Conservation (phyloP, 2,329 filamentous ascomycete genomes). For the Epichloe scottii region DNA sequence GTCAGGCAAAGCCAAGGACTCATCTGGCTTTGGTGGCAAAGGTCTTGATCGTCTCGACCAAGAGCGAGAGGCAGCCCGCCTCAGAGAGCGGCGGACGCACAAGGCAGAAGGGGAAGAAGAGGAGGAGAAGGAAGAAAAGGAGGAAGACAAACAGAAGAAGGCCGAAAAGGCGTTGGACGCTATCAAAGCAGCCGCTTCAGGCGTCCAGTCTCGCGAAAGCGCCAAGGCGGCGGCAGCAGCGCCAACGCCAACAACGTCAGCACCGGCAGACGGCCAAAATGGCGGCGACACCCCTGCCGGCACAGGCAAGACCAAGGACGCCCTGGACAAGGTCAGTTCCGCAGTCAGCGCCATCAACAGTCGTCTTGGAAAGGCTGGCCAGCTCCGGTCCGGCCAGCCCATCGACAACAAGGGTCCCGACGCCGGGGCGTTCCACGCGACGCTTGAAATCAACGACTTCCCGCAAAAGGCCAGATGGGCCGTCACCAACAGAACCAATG, state of each 20-base stretch:
- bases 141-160: constrained; percentile 61
- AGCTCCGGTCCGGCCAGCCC: constrained; percentile 81
- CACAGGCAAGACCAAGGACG: constrained; percentile 49
- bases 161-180: constrained; percentile 54
- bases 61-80: constrained; percentile 75
- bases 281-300: constrained; percentile 39
- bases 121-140: constrained; percentile 68
- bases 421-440: constrained; percentile 91
- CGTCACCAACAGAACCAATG: constrained; percentile 95
- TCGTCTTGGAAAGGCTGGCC: constrained; percentile 77
- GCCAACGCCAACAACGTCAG: constrained; percentile 17
- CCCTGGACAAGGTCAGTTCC: constrained; percentile 77
- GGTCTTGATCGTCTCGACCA: constrained; percentile 85
- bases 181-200: constrained; percentile 50
- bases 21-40: constrained; percentile 86
- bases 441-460: constrained; percentile 97
- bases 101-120: constrained; percentile 79
- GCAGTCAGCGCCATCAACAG: constrained; percentile 85
- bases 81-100: constrained; percentile 77
- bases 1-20: constrained; percentile 78
- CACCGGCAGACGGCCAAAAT: constrained; percentile 18
- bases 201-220: constrained; percentile 40
- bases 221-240: constrained; percentile 24
- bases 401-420: constrained; percentile 98
- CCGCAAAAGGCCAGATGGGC: constrained; percentile 97